Evolutionary conservation across 768 basidiomycete species (phyloP), one percentile per base, ranked within the genome.

Genomic region (Pholiota microspora): DNA sequence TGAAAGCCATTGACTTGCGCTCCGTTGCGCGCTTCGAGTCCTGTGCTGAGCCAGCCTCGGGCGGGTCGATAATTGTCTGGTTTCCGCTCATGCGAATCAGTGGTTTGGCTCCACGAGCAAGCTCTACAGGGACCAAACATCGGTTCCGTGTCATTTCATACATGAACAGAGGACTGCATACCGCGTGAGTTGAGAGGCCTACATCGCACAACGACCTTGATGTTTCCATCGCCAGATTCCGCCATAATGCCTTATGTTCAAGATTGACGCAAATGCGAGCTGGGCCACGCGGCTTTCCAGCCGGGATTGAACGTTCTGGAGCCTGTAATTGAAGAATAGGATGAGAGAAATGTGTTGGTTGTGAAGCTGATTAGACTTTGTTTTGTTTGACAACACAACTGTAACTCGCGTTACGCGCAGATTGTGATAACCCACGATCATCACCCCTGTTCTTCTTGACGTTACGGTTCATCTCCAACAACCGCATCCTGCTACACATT

Each of bases 21-120:
- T 97, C 95, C 7, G 89, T 87, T 15, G 93, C 90, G 64, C 92
- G 89, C 64, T 90, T 91, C 16, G 81, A 69, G 65, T 85, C 82
- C 66, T 84, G 85, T 35, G 75, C 61, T 3, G 86, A 85, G 36
- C 88, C 89, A 12, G 69, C 15, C 64, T 95, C 92, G 27, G 95
- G 95, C 15, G 95, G 94, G 70, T 95, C 90, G 55, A 98, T 74
- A 67, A 93, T 82, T 2, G 95, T 98, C 71, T 92, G 88, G 75
- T 92, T 94, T 34, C 93, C 94, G 61, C 87, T 78, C 94, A 99
- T 99, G 32, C 92, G 86, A 62, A 99, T 90, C 69, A 99, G 89
- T 36, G 82, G 81, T 72, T 92, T 97, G 52, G 97, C 96, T 45
- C 97, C 96, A 49, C 95, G 84, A 55, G 88, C 89, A 52, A 96